A percentile compares a stretch with the other conserved stretches of the same genome.
These are phyloP conservation scores for Gossypium stocksii DNA, from an alignment of 345 rosid genomes.

Conservation along the genomic window DNA sequence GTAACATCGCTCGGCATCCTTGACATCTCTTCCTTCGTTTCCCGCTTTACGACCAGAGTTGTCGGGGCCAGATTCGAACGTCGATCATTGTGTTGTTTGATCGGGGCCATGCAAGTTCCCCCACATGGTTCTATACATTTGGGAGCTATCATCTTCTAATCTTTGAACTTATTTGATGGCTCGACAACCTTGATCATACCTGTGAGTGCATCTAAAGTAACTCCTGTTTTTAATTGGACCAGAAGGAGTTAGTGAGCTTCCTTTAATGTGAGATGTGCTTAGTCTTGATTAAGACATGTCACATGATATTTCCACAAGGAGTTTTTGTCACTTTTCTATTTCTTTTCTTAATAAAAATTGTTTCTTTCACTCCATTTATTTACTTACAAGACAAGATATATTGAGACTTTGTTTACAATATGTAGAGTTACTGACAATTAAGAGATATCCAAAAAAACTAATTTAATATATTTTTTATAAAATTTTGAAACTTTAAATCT, in stretches of 20 bases:
- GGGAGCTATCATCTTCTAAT: conserved; percentile 42
- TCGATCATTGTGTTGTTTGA: neutral
- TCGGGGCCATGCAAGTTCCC: neutral
- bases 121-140: conserved; percentile 33
- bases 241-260: neutral
- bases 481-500: too few relatives aligned
- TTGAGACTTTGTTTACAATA: too few relatives aligned
- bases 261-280: neutral
- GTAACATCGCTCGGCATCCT: conserved; percentile 15
- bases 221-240: conserved; percentile 41
- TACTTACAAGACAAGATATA: neutral
- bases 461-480: too few relatives aligned
- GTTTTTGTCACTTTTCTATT: neutral
- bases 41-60: conserved; percentile 10
- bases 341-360: neutral
- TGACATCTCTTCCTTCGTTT: conserved; percentile 12
- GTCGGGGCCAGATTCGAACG: neutral
- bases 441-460: too few relatives aligned
- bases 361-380: neutral
- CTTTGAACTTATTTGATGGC: conserved; percentile 79
- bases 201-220: conserved; percentile 80
- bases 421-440: neutral
- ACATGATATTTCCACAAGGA: neutral
- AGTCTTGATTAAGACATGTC: neutral
- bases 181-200: conserved; percentile 58